Percentiles rank a stretch among this genome's conserved stretches.
Conservation (phyloP, 2,329 filamentous ascomycete genomes). For the Nakataea oryzae region DNA sequence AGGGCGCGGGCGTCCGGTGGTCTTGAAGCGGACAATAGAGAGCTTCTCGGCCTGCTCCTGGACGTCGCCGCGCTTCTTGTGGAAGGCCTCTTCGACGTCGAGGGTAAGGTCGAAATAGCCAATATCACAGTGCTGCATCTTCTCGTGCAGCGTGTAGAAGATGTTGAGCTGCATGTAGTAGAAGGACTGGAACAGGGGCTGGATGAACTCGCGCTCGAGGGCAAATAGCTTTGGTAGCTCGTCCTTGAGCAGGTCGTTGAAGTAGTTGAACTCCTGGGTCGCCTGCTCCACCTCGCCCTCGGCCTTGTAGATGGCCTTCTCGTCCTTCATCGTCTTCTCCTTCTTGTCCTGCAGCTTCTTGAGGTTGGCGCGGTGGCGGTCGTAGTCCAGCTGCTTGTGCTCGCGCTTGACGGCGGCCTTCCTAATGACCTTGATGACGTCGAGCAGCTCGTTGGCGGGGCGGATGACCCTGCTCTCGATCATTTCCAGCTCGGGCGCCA, state of each 20-base stretch:
- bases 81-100: constrained; percentile 86
- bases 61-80: constrained; percentile 78
- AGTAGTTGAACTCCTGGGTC: constrained; percentile 95
- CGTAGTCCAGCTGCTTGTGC: constrained; percentile 95
- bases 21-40: constrained; percentile 83
- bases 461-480: constrained; percentile 86
- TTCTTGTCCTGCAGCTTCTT: constrained; percentile 98
- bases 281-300: constrained; percentile 85
- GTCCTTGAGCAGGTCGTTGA: constrained; percentile 93
- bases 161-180: constrained; percentile 99
- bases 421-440: constrained; percentile 90
- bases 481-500: constrained; percentile 92
- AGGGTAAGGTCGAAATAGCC: constrained; percentile 91
- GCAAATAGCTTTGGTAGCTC: constrained; percentile 86
- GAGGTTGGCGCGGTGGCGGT: constrained; percentile 68
- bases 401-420: constrained; percentile 85
- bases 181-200: constrained; percentile 94
- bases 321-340: constrained; percentile 90
- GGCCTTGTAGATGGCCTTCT: constrained; percentile 93
- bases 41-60: constrained; percentile 77
- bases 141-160: constrained; percentile 96
- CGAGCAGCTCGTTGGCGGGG: constrained; percentile 84
- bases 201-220: constrained; percentile 89
- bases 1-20: constrained; percentile 59
- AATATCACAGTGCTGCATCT: constrained; percentile 95